These are phyloP conservation scores for Fusarium nelsonii DNA, from an alignment of 2,329 filamentous ascomycete species.

Conservation along the genomic window DNA sequence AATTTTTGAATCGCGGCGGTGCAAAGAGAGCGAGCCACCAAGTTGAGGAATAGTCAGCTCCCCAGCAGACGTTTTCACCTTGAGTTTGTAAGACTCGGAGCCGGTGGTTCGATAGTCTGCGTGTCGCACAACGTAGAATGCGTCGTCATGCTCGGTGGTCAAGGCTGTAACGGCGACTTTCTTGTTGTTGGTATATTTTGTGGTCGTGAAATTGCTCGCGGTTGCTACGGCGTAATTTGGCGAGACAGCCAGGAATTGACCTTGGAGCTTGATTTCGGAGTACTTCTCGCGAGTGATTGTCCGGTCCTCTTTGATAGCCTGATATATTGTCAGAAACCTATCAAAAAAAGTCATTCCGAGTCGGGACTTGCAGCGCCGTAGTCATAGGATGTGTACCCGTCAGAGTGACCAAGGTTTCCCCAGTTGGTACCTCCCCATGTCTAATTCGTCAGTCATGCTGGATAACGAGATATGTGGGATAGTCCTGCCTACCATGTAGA, in stretches of 20 bases:
- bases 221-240: conserved; percentile 74
- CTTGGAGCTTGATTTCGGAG: conserved; percentile 80
- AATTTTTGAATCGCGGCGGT: conserved; percentile 75
- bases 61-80: conserved; percentile 66
- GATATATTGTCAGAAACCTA: rapidly evolving
- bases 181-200: conserved; percentile 64
- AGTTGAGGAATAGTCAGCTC: conserved; percentile 69
- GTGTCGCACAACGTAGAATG: conserved; percentile 77
- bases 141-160: conserved; percentile 61
- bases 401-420: conserved; percentile 80
- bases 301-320: conserved; percentile 74
- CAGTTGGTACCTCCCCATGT: conserved; percentile 85
- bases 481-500: conserved; percentile 73
- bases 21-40: conserved; percentile 67
- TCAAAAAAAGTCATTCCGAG: rapidly evolving
- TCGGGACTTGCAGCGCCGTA: conserved; percentile 58
- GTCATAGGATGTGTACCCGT: conserved; percentile 71
- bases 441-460: conserved; percentile 48
- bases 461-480: rapidly evolving
- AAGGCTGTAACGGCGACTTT: conserved; percentile 73
- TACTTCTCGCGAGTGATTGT: conserved; percentile 80
- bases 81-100: conserved; percentile 72
- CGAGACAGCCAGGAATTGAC: conserved; percentile 79
- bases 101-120: conserved; percentile 70
- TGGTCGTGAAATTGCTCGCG: conserved; percentile 63